Conservation (phyloP, 371 early-diverging fungal species). For the Actinomortierella wolfii region DNA sequence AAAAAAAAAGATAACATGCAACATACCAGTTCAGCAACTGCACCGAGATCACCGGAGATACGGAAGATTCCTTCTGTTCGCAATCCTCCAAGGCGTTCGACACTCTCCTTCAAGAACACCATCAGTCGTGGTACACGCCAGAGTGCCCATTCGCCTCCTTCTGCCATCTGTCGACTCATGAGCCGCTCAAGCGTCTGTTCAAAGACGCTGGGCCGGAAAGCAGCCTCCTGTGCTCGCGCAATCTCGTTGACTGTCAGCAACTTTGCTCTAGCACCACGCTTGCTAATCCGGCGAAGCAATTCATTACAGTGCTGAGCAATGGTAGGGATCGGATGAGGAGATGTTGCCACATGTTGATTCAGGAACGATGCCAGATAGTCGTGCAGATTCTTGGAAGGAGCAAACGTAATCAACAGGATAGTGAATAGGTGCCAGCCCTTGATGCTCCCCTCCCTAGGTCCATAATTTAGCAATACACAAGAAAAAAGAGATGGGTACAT, state of each 20-base stretch:
- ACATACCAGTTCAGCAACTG: conserved; percentile 78
- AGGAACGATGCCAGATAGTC: conserved; percentile 84
- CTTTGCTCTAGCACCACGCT: conserved; percentile 82
- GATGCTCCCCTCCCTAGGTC: conserved; percentile 62
- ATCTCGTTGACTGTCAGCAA: conserved; percentile 78
- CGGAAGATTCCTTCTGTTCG: conserved; percentile 95
- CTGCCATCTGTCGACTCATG: conserved; percentile 64
- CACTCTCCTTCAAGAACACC: conserved; percentile 79
- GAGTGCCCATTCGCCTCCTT: conserved; percentile 48
- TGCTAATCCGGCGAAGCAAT: conserved; percentile 74
- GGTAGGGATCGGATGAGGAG: conserved; percentile 57
- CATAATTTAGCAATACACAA: not conserved
- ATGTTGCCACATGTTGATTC: conserved; percentile 58
- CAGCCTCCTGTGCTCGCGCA: conserved; percentile 82
- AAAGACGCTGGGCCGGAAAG: conserved; percentile 90
- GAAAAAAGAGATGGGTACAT: not conserved
- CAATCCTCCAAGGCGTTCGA: conserved; percentile 78
- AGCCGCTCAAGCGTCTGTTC: conserved; percentile 88
- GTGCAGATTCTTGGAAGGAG: conserved; percentile 90
- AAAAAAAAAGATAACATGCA: not conserved
- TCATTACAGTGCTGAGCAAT: conserved; percentile 66
- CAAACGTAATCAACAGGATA: conserved; percentile 83
- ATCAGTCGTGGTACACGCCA: conserved; percentile 80
- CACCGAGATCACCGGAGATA: conserved; percentile 93
- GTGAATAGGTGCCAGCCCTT: conserved; percentile 90